Evolutionary conservation across 306 rosid species (phyloP), one percentile per base, ranked within the genome.

Genomic region (Albizia julibrissin): DNA sequence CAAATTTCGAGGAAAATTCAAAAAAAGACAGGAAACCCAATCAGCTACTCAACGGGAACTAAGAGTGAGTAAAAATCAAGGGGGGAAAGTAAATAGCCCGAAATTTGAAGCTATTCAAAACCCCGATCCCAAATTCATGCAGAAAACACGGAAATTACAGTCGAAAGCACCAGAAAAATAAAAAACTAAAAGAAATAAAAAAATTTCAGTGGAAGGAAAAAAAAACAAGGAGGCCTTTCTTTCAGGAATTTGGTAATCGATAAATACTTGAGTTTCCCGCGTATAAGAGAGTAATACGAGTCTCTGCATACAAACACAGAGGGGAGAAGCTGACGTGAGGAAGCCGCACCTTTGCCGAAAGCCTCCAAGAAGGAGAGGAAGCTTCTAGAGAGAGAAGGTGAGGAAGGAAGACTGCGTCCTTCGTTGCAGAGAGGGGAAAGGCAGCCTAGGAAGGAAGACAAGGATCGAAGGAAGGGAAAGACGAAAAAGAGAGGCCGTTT

Each of bases 51-150:
- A 15, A 34, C 42, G 34, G 21, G 42, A 59, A 76, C 42, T 75
- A 62, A 26, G 16, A 24, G 58, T 42, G 70, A 76, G 71, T 42
- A 40, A 10, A 4, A 40, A 76, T 68, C 75, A 8, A 59, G 21
- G 10, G 6, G 6, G 5, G 1, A 68, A 16, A 37, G 43, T 50
- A 46, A 79, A 67, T 15, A 54, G 31, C 61, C 43, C 22, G 39
- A 80, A 56, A 44, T 29, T 59, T 77, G 78, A 67, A 80, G 33
- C 21, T 44, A 75, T 58, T 75, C 24, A 39, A 42, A 72, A 42
- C 22, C 50, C 72, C 42, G 81, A 87, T 81, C 87, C 76, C 66
- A 81, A 87, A 81, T 87, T 34, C 54, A 77, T 77, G 79, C 83
- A n/a, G 18, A 52, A 73, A 49, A 59, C n/a, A 24, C 81, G 79